A percentile compares a stretch with the other conserved stretches of the same genome.
phyloP scores from a whole-genome alignment of 768 basidiomycete species.

The Cystobasidium ongulense region DNA sequence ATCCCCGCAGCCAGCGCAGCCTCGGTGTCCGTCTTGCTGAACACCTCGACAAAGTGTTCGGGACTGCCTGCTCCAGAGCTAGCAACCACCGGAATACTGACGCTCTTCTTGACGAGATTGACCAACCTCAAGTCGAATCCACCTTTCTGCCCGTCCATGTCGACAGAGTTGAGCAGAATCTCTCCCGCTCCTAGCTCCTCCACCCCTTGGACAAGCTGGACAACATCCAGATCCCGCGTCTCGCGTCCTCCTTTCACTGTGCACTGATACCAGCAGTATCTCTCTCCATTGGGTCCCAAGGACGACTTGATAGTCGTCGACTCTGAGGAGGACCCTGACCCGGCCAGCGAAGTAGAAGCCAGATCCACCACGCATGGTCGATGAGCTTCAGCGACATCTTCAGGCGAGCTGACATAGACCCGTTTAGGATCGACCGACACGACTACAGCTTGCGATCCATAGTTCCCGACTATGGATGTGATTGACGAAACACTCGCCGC shows the following conservation, averaged over 20 bases:
- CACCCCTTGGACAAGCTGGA: slow-evolving; percentile 84
- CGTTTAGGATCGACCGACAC: slow-evolving; percentile 91
- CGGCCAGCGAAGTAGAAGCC: slow-evolving; percentile 40
- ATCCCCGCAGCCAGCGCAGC: slow-evolving; percentile 94
- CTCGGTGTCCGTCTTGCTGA: slow-evolving; percentile 60
- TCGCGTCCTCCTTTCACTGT: slow-evolving; percentile 91
- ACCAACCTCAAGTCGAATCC: slow-evolving; percentile 87
- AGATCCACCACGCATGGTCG: slow-evolving; percentile 40
- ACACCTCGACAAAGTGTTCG: slow-evolving; percentile 81
- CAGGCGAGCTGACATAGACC: slow-evolving; percentile 60
- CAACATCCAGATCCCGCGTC: slow-evolving; percentile 68
- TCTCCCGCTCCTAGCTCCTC: slow-evolving; percentile 89
- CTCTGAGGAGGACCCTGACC: slow-evolving; percentile 33
- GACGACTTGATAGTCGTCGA: slow-evolving; percentile 42
- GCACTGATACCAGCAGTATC: slow-evolving; percentile 98
- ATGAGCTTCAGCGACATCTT: slow-evolving; percentile 51
- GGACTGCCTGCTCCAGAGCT: slow-evolving; percentile 81
- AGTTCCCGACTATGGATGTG: slow-evolving; percentile 78
- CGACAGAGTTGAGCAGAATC: slow-evolving; percentile 89
- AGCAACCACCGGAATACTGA: slow-evolving; percentile 85
- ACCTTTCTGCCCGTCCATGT: slow-evolving; percentile 82
- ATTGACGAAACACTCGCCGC: slow-evolving; percentile 74
- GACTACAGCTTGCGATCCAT: slow-evolving; percentile 94
- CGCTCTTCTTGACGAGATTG: slow-evolving; percentile 61
- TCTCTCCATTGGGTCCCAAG: slow-evolving; percentile 49